These are phyloP conservation scores for Stachybotrys elegans DNA, from an alignment of 2,329 filamentous ascomycete species.

Conservation along the genomic window DNA sequence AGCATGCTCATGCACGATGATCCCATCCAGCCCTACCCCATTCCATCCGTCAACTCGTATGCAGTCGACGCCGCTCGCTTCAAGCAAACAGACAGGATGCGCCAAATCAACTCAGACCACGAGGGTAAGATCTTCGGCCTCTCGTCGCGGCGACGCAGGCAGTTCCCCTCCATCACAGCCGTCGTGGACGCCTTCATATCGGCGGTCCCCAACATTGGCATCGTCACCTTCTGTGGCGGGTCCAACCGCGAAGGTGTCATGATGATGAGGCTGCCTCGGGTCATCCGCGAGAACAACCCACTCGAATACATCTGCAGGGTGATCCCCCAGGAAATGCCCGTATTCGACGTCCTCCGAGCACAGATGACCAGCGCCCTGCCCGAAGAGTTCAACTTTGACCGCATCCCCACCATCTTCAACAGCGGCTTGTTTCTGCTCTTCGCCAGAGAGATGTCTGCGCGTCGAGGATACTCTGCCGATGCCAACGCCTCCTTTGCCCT, in stretches of 20 bases:
- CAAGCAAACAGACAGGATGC: constrained; percentile 45
- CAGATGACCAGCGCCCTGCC: constrained; percentile 39
- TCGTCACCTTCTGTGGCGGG: constrained; percentile 79
- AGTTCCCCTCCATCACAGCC: constrained; percentile 79
- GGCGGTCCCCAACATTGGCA: constrained; percentile 64
- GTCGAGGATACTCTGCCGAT: constrained; percentile 42
- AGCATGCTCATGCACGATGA: constrained; percentile 82
- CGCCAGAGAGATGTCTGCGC: constrained; percentile 45
- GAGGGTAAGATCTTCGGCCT: constrained; percentile 66
- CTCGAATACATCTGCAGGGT: constrained; percentile 37
- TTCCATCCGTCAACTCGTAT: constrained; percentile 78
- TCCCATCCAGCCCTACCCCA: constrained; percentile 70
- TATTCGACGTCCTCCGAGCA: constrained; percentile 31
- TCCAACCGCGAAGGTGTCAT: constrained; percentile 82
- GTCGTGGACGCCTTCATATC: constrained; percentile 71
- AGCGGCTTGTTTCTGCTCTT: constrained; percentile 40
- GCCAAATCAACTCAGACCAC: constrained; percentile 41
- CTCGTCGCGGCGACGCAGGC: constrained; percentile 70
- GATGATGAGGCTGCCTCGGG: constrained; percentile 60
- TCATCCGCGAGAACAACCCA: constrained; percentile 60
- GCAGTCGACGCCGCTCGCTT: constrained; percentile 59
- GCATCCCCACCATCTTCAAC: constrained; percentile 35
- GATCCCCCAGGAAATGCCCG: constrained; percentile 16
- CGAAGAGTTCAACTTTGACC: constrained; percentile 23
- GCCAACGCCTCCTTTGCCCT: constrained; percentile 63